A percentile compares a stretch with the other conserved stretches of the same genome.
Conservation (phyloP, 495 filamentous ascomycete genomes). For the Xylaria flabelliformis region DNA sequence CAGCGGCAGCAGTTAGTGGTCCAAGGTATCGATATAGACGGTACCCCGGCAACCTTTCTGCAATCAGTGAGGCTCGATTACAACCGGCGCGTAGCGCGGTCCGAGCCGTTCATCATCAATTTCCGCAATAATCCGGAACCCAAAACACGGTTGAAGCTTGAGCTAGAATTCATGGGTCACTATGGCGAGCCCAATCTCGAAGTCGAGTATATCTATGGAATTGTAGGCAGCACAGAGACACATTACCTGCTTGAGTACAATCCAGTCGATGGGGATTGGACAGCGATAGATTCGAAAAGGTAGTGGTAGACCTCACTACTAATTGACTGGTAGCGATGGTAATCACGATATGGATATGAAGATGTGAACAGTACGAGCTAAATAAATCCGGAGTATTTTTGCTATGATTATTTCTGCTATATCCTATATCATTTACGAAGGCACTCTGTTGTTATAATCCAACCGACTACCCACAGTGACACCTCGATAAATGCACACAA, state of each 20-base stretch:
- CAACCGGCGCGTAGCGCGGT: conserved; percentile 41
- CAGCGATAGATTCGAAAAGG: conserved; percentile 18
- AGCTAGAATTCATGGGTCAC: conserved; percentile 56
- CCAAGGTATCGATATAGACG: conserved; percentile 49
- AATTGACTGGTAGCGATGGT: not conserved
- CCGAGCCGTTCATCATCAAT: conserved; percentile 49
- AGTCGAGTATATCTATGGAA: conserved; percentile 33
- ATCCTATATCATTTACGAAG: not conserved
- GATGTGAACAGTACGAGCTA: not conserved
- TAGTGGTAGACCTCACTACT: conserved; percentile 18
- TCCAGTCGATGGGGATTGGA: conserved; percentile 48
- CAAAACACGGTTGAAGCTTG: conserved; percentile 39
- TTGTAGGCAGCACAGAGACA: conserved; percentile 20
- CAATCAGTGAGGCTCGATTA: conserved; percentile 45
- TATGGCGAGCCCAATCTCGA: conserved; percentile 51
- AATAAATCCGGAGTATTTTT: not conserved
- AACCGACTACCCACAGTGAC: too few species aligned
- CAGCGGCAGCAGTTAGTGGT: conserved; percentile 39
- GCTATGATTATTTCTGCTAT: not conserved
- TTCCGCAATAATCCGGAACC: conserved; percentile 40
- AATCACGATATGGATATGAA: not conserved
- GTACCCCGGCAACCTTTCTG: conserved; percentile 52
- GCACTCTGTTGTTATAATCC: not conserved
- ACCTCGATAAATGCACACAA: conserved; percentile 20
- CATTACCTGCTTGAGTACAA: conserved; percentile 50